A percentile compares a stretch with the other conserved stretches of the same genome.
phyloP scores from a whole-genome alignment of 192 early-diverging fungal genomes.

The Mortierella antarctica region DNA sequence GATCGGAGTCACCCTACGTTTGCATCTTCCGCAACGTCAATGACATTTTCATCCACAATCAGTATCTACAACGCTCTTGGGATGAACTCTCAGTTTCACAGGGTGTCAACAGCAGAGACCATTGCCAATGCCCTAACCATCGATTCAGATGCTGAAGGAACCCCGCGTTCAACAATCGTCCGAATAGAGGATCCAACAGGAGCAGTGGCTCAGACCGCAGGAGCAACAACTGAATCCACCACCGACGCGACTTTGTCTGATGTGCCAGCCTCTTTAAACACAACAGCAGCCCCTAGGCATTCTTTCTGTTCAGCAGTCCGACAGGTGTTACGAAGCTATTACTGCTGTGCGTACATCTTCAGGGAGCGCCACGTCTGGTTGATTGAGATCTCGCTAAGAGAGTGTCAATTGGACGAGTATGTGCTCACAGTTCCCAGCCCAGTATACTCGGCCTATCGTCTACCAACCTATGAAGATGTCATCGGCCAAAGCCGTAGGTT shows the following conservation, averaged over 20 bases:
- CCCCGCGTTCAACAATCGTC: no score
- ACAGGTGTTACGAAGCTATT: neutral
- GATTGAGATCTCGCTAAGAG: constrained; percentile 42
- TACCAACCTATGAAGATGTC: constrained; percentile 33
- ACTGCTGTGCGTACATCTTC: constrained; percentile 4
- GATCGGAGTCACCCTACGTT: no score
- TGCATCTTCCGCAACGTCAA: no score
- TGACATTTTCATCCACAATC: no score
- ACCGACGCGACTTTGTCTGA: neutral
- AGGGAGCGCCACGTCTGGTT: constrained; percentile 29
- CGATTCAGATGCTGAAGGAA: no score
- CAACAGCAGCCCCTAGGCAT: no score
- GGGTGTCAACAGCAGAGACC: no score
- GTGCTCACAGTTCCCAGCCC: constrained; percentile 35
- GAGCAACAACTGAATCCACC: neutral
- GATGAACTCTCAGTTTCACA: no score
- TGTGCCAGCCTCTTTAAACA: neutral
- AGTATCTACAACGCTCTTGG: no score
- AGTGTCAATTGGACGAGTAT: constrained; percentile 44
- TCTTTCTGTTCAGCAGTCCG: neutral
- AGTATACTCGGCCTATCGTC: constrained; percentile 41
- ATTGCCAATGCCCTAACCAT: no score
- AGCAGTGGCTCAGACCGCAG: neutral
- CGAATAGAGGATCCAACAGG: neutral
- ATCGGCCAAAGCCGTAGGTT: neutral